Percentiles rank a stretch among this genome's conserved stretches.
Conservation (phyloP, 768 basidiomycete species). For the Cystofilobasidium macerans region DNA sequence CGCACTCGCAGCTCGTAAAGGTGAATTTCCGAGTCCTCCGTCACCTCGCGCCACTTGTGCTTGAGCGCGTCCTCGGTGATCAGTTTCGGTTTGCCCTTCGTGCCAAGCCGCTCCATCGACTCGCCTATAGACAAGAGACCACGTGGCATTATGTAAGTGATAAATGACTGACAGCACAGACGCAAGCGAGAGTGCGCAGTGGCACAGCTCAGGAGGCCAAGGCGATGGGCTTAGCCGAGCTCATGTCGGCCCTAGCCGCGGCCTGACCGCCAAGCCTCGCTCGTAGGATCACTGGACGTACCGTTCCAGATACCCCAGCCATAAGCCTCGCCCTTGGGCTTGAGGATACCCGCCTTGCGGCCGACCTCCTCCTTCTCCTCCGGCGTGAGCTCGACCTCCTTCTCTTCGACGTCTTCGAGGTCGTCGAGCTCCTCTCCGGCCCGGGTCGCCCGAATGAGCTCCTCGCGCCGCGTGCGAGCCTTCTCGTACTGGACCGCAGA, state of each 20-base stretch:
- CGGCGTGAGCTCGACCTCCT: not conserved
- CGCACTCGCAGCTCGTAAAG: not conserved
- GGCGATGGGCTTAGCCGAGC: too few relatives aligned
- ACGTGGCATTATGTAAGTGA: too few relatives aligned
- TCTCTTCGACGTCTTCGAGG: too few relatives aligned
- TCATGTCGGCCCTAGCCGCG: too few relatives aligned
- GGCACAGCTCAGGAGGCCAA: too few relatives aligned
- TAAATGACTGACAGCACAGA: too few relatives aligned
- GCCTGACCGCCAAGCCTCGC: not conserved
- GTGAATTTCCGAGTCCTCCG: not conserved
- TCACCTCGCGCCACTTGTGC: slow-evolving; percentile 5
- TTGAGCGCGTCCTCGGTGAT: slow-evolving; percentile 5
- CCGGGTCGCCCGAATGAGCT: not conserved
- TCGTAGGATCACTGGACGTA: not conserved
- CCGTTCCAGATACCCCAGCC: slow-evolving; percentile 6
- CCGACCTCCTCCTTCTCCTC: not conserved
- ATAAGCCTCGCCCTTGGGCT: slow-evolving; percentile 16
- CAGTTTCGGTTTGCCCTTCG: not conserved
- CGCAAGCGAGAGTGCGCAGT: too few relatives aligned
- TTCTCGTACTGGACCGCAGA: not conserved
- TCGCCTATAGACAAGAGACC: too few relatives aligned
- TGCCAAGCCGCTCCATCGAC: not conserved
- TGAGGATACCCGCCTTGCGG: not conserved
- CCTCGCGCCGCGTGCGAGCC: not conserved
- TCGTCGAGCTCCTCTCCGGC: slow-evolving; percentile 16